Evolutionary conservation across 192 early-diverging fungal species (phyloP).

Genomic region (Dimargaris cristalligena): DNA sequence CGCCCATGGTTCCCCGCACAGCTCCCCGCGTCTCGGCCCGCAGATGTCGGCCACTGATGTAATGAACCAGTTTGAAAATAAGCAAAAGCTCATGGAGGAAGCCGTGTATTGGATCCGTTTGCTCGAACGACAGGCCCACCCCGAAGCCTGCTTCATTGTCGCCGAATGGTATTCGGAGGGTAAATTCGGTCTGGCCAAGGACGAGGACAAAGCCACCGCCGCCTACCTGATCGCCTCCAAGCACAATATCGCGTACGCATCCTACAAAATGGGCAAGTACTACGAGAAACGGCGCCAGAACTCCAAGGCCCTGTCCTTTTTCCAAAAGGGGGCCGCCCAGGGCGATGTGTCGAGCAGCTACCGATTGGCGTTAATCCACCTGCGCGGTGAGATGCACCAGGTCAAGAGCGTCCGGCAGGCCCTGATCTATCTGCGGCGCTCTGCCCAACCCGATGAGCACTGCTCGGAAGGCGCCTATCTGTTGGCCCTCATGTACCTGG

Average conservation of each 20-base stretch:
- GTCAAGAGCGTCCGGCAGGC: slow-evolving; percentile 54
- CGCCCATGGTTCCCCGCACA: neutral
- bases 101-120: slow-evolving; percentile 57
- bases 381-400: slow-evolving; percentile 55
- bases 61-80: slow-evolving; percentile 15
- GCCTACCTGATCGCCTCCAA: slow-evolving; percentile 46
- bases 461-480: slow-evolving; percentile 62
- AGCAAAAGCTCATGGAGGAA: slow-evolving; percentile 33
- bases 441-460: slow-evolving; percentile 48
- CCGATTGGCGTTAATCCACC: slow-evolving; percentile 59
- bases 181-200: slow-evolving; percentile 34
- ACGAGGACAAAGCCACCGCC: slow-evolving; percentile 45
- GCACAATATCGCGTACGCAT: slow-evolving; percentile 41
- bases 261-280: slow-evolving; percentile 42
- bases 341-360: slow-evolving; percentile 49
- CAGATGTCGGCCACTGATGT: slow-evolving; percentile 8
- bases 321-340: slow-evolving; percentile 47
- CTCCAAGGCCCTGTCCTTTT: slow-evolving; percentile 45
- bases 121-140: slow-evolving; percentile 43
- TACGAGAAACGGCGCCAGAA: slow-evolving; percentile 43
- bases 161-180: slow-evolving; percentile 54
- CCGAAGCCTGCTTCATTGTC: slow-evolving; percentile 59
- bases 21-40: slow-evolving; percentile 1
- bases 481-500: slow-evolving; percentile 63
- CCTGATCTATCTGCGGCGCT: slow-evolving; percentile 64